Conservation (phyloP, 2,329 filamentous ascomycete species). For the Beauveria bassiana region DNA sequence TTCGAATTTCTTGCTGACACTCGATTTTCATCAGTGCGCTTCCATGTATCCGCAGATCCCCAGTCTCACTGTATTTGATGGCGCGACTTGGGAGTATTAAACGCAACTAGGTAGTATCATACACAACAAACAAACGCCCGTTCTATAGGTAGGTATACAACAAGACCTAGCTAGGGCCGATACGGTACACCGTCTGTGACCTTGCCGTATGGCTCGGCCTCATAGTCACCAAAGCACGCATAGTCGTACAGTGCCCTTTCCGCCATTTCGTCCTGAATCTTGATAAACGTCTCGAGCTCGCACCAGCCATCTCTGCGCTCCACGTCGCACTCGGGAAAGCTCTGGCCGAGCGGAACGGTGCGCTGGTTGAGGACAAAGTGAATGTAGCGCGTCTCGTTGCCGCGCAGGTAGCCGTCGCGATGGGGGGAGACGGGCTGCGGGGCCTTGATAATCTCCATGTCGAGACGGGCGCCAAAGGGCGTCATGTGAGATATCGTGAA, state of each 20-base stretch:
- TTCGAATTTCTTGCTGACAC: too few species aligned
- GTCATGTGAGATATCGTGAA: conserved; percentile 61
- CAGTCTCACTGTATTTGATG: too few species aligned
- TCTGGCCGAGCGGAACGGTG: conserved; percentile 60
- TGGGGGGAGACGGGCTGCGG: conserved; percentile 54
- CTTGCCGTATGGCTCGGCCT: conserved; percentile 28
- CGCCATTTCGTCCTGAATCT: conserved; percentile 51
- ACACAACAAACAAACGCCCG: background rate
- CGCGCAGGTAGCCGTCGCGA: conserved; percentile 44
- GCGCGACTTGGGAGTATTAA: too few species aligned
- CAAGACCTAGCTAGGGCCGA: background rate
- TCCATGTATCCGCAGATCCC: too few species aligned
- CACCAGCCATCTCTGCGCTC: conserved; percentile 68
- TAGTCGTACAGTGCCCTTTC: conserved; percentile 53
- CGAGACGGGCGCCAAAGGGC: conserved; percentile 64
- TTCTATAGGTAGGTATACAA: too few species aligned
- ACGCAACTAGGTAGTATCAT: background rate
- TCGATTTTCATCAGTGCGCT: too few species aligned
- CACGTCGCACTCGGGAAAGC: conserved; percentile 55
- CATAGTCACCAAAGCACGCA: conserved; percentile 54
- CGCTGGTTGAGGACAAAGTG: conserved; percentile 70
- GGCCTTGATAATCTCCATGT: conserved; percentile 65
- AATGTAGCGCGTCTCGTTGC: conserved; percentile 56
- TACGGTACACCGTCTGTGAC: conserved; percentile 31
- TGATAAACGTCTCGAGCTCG: conserved; percentile 60